These are phyloP conservation scores for Bipolaris gigantea DNA, from an alignment of 2,329 filamentous ascomycete species.

Conservation along the genomic window DNA sequence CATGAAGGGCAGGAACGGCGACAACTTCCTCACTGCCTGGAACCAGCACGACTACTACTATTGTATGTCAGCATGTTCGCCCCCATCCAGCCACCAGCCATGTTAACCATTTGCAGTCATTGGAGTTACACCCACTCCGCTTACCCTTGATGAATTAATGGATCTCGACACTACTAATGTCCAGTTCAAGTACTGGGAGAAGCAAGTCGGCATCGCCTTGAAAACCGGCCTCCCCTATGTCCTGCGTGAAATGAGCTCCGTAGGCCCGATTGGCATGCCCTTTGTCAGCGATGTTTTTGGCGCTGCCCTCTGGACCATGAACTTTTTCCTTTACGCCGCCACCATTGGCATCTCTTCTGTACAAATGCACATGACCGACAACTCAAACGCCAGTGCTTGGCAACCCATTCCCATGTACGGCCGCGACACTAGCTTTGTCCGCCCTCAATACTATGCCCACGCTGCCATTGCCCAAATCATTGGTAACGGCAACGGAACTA, in stretches of 20 bases:
- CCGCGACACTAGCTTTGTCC: conserved; percentile 49
- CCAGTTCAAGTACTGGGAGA: conserved; percentile 53
- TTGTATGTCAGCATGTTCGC: conserved; percentile 32
- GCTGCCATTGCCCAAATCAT: conserved; percentile 56
- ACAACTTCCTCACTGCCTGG: conserved; percentile 49
- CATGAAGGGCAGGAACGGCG: conserved; percentile 40
- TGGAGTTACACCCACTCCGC: conserved; percentile 48
- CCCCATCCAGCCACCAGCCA: neutral
- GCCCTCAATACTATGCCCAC: conserved; percentile 55
- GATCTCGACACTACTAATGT: conserved; percentile 51
- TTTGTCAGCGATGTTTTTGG: conserved; percentile 55
- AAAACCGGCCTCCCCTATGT: conserved; percentile 51
- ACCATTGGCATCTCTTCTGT: conserved; percentile 53
- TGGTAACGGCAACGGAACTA: conserved; percentile 51
- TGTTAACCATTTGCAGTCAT: conserved; percentile 43
- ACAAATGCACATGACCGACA: conserved; percentile 59
- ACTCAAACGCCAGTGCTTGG: conserved; percentile 56
- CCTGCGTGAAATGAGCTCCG: conserved; percentile 56
- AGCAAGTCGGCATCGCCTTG: conserved; percentile 48
- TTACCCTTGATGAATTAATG: conserved; percentile 53
- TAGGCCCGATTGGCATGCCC: conserved; percentile 53
- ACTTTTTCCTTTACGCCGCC: conserved; percentile 56
- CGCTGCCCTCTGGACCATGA: conserved; percentile 56
- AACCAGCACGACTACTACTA: conserved; percentile 60
- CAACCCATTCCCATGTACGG: conserved; percentile 49